A percentile compares a stretch with the other conserved stretches of the same genome.
phyloP scores from a whole-genome alignment of 208 protist species.

The Tetramitus jugosus region DNA sequence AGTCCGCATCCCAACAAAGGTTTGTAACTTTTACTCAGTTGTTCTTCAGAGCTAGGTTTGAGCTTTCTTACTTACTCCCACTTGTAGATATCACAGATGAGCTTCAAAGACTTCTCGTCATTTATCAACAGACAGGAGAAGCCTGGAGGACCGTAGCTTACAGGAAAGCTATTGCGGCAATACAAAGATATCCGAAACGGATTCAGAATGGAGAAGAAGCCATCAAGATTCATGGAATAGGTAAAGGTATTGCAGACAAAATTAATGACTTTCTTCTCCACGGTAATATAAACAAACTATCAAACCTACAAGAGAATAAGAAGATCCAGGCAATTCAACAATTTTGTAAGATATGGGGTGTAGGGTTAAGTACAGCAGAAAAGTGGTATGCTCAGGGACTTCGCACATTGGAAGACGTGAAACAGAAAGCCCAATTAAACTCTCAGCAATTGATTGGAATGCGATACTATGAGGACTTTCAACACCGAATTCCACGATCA shows the following conservation, averaged over 20 bases:
- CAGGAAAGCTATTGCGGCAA: background rate
- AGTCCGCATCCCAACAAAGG: too few species aligned
- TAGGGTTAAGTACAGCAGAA: conserved; percentile 31
- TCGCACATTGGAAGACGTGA: conserved; percentile 13
- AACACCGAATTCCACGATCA: conserved; percentile 34
- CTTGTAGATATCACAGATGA: background rate
- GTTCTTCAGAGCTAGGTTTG: too few species aligned
- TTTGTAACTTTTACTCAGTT: too few species aligned
- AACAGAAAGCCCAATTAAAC: conserved; percentile 22
- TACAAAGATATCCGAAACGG: background rate
- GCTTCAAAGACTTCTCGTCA: background rate
- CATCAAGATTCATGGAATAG: background rate
- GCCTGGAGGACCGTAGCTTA: background rate
- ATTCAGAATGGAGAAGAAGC: background rate
- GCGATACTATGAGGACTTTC: conserved; percentile 37
- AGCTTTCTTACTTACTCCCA: too few species aligned
- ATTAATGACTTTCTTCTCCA: background rate
- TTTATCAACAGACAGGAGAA: background rate
- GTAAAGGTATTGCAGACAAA: background rate
- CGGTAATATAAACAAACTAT: background rate
- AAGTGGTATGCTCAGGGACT: conserved; percentile 20
- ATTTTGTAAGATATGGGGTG: conserved; percentile 38
- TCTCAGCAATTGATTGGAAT: conserved; percentile 34
- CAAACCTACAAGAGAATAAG: background rate
- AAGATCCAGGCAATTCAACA: conserved; percentile 20